Percentiles rank a stretch among this genome's conserved stretches.
Conservation (phyloP, 1,139 yeast genomes). For the Sugiyamaella castrensis region DNA sequence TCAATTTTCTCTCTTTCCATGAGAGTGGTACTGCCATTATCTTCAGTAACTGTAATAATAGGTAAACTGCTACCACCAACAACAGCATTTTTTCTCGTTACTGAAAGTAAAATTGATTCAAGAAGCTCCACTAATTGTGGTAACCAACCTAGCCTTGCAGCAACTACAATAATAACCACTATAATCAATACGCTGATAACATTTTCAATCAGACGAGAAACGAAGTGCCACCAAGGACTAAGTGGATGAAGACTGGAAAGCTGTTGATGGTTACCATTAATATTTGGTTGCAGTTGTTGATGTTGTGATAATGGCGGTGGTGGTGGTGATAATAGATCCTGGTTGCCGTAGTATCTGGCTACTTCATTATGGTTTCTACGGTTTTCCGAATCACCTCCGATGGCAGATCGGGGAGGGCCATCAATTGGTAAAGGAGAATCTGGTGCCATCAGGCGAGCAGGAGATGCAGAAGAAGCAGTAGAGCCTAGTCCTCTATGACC, state of each 20-base stretch:
- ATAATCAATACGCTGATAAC: slow-evolving; percentile 45
- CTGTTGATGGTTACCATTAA: not conserved
- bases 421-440: slow-evolving; percentile 7
- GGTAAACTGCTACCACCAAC: no score
- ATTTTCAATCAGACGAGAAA: slow-evolving; percentile 46
- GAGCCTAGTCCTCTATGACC: no score
- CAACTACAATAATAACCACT: slow-evolving; percentile 35
- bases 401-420: not conserved
- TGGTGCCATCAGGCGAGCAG: not conserved
- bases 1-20: not conserved
- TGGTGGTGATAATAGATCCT: slow-evolving; percentile 8
- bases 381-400: not conserved
- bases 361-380: slow-evolving; percentile 9
- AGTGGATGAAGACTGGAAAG: not conserved
- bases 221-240: slow-evolving; percentile 25
- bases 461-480: not conserved
- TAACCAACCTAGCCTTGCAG: slow-evolving; percentile 43
- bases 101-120: slow-evolving; percentile 18
- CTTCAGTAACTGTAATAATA: no score
- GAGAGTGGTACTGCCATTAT: no score
- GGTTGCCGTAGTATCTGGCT: slow-evolving; percentile 8
- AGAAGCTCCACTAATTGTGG: slow-evolving; percentile 37
- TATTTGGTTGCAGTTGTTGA: not conserved
- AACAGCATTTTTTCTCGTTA: slow-evolving; percentile 13
- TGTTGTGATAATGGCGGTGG: no score